Base-by-base conservation (phyloP, 2,329 filamentous ascomycete genomes). In the Phaeosphaeriaceae sp. region DNA sequence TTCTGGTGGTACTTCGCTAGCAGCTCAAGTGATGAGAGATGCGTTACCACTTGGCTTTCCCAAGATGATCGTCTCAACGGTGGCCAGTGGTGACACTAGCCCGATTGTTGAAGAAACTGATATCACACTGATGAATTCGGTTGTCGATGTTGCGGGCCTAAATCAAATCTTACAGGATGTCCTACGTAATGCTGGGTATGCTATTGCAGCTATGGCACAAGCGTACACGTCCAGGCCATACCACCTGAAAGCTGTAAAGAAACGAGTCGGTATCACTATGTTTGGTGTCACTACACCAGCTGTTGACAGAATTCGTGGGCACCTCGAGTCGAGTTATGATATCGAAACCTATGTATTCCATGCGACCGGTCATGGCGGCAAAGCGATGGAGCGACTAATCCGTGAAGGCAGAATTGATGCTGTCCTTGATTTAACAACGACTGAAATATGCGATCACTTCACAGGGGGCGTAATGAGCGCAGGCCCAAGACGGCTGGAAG, bases 241-340 rank as follows among this genome's bases (percentile, higher is more conserved):
- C 13, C 8, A 16, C 5, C 1, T 35, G 3, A 4, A 30, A 11
- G 13, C 18, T 4, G 12, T 30, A 16, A 79, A 77, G 58, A 80
- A 78, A 46, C 74, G 80, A 0, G 75, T 90, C 6, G 87, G 81
- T 0, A 81, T 89, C 18, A 88, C 87, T 2, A 90, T 90, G 87
- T 90, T 89, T 62, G 87, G 87, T 2, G 86, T 90, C 6, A 90
- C 87, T 0, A 90, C 87, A 0, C 85, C 86, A 0, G 83, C 81
- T 9, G 86, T 86, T 0, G 81, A 86, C 38, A 71, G 67, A 1
- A 81, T 87, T 1, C 78, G 84, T 0, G 58, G 68, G 1, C 69
- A 80, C 37, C 75, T 89, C 0, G 52, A 67, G 1, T 54, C 52
- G 2, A 63, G 54, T 7, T 65, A 67, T 38, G 43, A 61, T 11